A percentile compares a stretch with the other conserved stretches of the same genome.
Evolutionary conservation across 2,329 filamentous ascomycete genomes (phyloP).

Genomic region (Fusarium tjaetaba): DNA sequence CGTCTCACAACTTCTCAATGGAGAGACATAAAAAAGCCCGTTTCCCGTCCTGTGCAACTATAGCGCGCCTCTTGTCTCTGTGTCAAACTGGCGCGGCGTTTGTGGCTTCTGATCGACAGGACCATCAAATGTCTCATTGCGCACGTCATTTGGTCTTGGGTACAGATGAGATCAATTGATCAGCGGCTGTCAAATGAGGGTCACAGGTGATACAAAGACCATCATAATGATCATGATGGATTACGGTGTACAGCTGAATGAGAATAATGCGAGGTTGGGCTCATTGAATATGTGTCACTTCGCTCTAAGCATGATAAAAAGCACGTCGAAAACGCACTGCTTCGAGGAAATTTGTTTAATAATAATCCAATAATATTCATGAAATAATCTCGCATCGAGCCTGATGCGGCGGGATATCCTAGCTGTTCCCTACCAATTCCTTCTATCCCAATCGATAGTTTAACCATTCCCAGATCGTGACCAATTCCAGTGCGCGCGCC

Average conservation of each 20-base stretch:
- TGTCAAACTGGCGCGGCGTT: conserved; percentile 17
- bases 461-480: neutral
- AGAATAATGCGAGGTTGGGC: neutral
- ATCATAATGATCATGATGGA: neutral
- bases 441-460: neutral
- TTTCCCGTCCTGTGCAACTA: conserved; percentile 1
- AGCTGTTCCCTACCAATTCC: neutral
- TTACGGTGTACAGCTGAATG: neutral
- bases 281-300: neutral
- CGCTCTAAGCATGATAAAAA: neutral
- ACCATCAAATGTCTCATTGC: conserved; percentile 16
- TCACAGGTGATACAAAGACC: neutral
- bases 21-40: conserved; percentile 2
- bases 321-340: neutral
- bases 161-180: neutral
- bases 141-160: conserved; percentile 18
- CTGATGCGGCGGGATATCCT: conserved; percentile 21
- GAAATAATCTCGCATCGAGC: neutral
- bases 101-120: conserved; percentile 20
- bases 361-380: neutral
- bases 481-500: conserved; percentile 14
- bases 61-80: conserved; percentile 9
- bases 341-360: neutral
- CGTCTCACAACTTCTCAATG: conserved; percentile 9
- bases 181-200: neutral